Percentiles rank a stretch among this genome's conserved stretches.
Conservation (phyloP, 208 protist species). For the Naegleria lovaniensis region DNA sequence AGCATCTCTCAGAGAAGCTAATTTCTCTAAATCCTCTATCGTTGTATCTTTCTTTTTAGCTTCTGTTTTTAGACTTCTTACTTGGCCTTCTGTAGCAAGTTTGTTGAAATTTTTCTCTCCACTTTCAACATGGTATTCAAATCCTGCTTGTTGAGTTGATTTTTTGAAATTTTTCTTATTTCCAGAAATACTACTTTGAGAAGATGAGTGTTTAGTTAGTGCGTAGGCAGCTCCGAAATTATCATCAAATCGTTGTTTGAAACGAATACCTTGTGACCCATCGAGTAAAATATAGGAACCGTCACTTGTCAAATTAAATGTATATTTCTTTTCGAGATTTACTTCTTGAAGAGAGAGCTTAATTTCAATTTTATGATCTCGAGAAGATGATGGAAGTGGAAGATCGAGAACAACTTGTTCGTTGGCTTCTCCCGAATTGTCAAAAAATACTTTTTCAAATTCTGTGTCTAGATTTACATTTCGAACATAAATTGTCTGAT, state of each 20-base stretch:
- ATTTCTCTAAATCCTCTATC: not conserved
- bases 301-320: not conserved
- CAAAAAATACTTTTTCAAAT: not conserved
- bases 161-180: constrained; percentile 2
- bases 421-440: not conserved
- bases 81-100: not conserved
- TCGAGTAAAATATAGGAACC: not conserved
- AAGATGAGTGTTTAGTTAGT: not conserved
- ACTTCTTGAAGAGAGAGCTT: not conserved
- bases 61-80: not conserved
- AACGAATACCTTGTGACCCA: not conserved
- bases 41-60: not conserved
- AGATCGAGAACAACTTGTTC: not conserved
- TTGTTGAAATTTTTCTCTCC: not conserved
- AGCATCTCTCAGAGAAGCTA: not conserved
- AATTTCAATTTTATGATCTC: not conserved
- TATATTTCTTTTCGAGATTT: not conserved
- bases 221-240: not conserved
- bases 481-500: not conserved
- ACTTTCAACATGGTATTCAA: not conserved
- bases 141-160: not conserved
- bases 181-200: not conserved
- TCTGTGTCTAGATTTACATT: not conserved
- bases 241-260: not conserved
- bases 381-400: not conserved